Conservation (phyloP, 2,329 filamentous ascomycete genomes). For the Fusarium ambrosium region DNA sequence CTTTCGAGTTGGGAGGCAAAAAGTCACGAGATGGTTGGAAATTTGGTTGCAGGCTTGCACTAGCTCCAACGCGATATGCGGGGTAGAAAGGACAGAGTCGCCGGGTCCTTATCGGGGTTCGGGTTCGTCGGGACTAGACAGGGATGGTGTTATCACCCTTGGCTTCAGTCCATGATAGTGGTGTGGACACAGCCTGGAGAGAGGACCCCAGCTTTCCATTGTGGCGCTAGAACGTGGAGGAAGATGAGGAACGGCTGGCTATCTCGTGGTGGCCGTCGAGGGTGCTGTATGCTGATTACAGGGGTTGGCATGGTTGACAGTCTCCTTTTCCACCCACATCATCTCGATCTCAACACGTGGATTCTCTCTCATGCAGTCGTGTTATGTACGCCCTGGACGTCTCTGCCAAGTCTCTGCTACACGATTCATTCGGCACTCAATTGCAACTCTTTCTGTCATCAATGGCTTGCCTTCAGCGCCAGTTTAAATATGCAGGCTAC, state of each 20-base stretch:
- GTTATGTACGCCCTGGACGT: not conserved
- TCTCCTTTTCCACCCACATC: not conserved
- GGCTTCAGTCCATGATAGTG: not conserved
- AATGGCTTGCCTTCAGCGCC: not conserved
- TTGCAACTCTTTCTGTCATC: not conserved
- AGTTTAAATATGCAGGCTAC: not conserved
- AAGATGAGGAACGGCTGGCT: not conserved
- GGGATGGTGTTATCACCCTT: not conserved
- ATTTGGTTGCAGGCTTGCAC: slow-evolving; percentile 2
- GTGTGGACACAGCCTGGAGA: not conserved
- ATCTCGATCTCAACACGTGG: slow-evolving; percentile 1
- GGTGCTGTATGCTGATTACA: not conserved
- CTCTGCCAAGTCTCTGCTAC: not conserved
- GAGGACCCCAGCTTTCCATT: slow-evolving; percentile 6
- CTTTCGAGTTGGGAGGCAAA: not conserved
- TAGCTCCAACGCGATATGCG: slow-evolving; percentile 6
- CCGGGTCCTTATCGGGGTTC: slow-evolving; percentile 6
- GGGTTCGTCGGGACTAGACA: slow-evolving; percentile 2
- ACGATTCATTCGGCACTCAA: not conserved
- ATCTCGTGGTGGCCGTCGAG: not conserved
- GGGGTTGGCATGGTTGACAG: not conserved
- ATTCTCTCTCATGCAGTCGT: not conserved
- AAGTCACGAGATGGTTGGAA: slow-evolving; percentile 13
- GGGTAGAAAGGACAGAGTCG: slow-evolving; percentile 6
- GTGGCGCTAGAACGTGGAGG: slow-evolving; percentile 6